Evolutionary conservation across 176 grass and related monocot genomes (phyloP).

Genomic region (Saccharum officinarum): DNA sequence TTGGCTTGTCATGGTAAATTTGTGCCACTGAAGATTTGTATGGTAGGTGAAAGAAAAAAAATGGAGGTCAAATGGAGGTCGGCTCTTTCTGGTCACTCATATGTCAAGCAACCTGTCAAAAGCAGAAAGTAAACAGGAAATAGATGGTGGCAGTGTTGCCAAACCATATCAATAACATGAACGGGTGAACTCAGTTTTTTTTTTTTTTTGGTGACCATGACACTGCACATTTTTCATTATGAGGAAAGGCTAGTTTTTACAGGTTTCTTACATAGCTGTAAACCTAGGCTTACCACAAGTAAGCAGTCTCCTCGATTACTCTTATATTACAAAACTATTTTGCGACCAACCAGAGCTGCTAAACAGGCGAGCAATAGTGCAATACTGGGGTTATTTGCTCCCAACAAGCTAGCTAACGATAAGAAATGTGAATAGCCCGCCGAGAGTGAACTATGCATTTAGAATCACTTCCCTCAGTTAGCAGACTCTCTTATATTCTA

Average conservation of each 20-base stretch:
- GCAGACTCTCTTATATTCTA: constrained; percentile 32
- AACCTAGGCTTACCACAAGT: not conserved
- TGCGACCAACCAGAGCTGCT: not conserved
- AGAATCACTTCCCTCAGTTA: not conserved
- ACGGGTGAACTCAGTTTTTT: not conserved
- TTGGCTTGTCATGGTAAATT: constrained; percentile 17
- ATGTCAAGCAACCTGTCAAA: constrained; percentile 16
- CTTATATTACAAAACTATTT: not conserved
- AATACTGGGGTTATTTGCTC: not conserved
- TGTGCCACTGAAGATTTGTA: not conserved
- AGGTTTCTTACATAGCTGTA: not conserved
- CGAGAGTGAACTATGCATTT: not conserved
- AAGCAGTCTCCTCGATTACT: not conserved
- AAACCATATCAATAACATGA: not conserved
- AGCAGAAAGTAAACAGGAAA: constrained; percentile 14
- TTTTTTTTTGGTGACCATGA: not conserved
- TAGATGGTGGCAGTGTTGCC: not conserved
- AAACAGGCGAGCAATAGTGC: not conserved
- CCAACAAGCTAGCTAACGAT: not conserved
- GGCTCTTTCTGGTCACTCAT: constrained; percentile 19
- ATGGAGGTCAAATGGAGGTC: not conserved
- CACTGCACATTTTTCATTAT: not conserved
- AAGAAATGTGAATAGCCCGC: not conserved
- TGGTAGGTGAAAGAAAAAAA: constrained; percentile 28
- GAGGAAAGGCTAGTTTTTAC: not conserved